A percentile compares a stretch with the other conserved stretches of the same genome.
Conservation (phyloP, 2,329 filamentous ascomycete genomes). For the Claviceps africana region DNA sequence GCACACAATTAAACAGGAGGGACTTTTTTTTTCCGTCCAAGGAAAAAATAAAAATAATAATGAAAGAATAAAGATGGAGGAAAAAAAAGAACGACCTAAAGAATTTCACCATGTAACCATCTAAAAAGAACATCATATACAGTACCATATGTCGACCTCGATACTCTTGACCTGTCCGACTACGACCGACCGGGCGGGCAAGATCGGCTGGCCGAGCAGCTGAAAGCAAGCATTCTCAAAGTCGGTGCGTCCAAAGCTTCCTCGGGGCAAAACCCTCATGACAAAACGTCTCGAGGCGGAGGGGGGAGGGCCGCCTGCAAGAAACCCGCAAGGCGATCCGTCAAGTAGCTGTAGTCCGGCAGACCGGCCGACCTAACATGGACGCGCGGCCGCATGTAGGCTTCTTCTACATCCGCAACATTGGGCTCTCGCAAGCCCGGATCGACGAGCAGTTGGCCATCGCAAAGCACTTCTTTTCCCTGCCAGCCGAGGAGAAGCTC, state of each 20-base stretch:
- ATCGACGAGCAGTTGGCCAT: constrained; percentile 48
- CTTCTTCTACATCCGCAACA: constrained; percentile 52
- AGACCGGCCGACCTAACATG: neutral
- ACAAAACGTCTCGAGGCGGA: no score
- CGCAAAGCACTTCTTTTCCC: constrained; percentile 41
- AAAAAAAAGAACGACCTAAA: no score
- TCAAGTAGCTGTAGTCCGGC: no score
- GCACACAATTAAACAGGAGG: no score
- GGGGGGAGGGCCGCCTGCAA: no score
- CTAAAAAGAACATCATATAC: neutral
- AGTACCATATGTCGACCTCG: constrained; percentile 40
- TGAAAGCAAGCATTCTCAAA: constrained; percentile 38
- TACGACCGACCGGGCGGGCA: constrained; percentile 42
- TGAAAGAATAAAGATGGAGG: no score
- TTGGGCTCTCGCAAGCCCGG: constrained; percentile 44
- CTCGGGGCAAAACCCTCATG: no score
- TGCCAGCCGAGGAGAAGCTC: constrained; percentile 44
- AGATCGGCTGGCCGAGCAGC: constrained; percentile 35
- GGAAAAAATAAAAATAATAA: neutral
- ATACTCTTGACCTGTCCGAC: constrained; percentile 40
- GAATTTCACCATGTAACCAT: no score
- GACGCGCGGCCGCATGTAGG: constrained; percentile 16
- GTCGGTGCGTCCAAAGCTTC: constrained; percentile 12
- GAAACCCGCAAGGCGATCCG: no score
- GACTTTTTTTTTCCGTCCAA: no score